phyloP scores from a whole-genome alignment of 2,329 filamentous ascomycete species.

The Xylariaceae sp. region DNA sequence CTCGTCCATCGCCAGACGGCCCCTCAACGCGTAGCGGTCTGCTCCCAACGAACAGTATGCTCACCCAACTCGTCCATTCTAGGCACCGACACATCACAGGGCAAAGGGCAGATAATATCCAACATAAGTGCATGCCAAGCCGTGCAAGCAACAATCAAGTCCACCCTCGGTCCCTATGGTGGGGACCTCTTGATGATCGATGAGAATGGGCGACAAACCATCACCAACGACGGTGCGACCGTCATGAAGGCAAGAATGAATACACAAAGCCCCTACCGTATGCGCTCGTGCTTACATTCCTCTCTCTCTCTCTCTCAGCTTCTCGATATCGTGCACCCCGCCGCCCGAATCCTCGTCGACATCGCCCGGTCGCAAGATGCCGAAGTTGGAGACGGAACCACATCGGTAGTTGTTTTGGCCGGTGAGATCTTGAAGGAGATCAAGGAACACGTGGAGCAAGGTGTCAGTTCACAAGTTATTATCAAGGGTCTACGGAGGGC shows the following conservation, averaged over 20 bases:
- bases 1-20: slow-evolving; percentile 19
- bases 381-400: slow-evolving; percentile 97
- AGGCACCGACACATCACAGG: slow-evolving; percentile 97
- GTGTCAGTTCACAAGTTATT: slow-evolving; percentile 94
- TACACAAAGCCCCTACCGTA: not conserved
- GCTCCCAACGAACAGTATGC: slow-evolving; percentile 7
- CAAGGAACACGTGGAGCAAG: slow-evolving; percentile 93
- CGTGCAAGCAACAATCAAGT: slow-evolving; percentile 92
- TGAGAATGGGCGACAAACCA: slow-evolving; percentile 91
- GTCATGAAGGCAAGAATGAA: slow-evolving; percentile 80
- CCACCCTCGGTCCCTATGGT: slow-evolving; percentile 92
- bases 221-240: slow-evolving; percentile 97
- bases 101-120: slow-evolving; percentile 91
- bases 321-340: slow-evolving; percentile 96
- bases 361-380: slow-evolving; percentile 98
- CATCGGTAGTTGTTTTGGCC: slow-evolving; percentile 94
- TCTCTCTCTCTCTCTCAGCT: slow-evolving; percentile 52
- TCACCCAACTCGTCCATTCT: slow-evolving; percentile 22
- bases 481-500: slow-evolving; percentile 92
- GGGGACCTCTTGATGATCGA: slow-evolving; percentile 95
- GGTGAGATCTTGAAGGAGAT: slow-evolving; percentile 97
- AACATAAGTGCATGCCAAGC: slow-evolving; percentile 99
- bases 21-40: not conserved
- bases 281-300: slow-evolving; percentile 10
- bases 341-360: slow-evolving; percentile 93